Evolutionary conservation across 495 filamentous ascomycete species (phyloP).

Genomic region (Elasticomyces elasticus): DNA sequence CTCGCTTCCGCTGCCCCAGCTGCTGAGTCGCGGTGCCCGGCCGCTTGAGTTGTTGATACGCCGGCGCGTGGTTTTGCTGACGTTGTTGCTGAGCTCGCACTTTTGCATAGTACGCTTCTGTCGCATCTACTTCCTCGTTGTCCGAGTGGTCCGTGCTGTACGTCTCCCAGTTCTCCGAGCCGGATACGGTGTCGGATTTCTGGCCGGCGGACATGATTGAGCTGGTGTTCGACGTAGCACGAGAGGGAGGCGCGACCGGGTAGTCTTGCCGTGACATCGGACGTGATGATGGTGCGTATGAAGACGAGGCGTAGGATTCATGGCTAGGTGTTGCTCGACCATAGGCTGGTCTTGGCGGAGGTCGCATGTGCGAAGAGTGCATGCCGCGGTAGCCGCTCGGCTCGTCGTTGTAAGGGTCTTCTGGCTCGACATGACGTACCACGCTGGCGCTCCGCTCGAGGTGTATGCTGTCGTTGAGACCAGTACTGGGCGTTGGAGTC

Average conservation of each 20-base stretch:
- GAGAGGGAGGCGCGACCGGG: constrained; percentile 18
- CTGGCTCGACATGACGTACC: constrained; percentile 68
- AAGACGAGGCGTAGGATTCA: constrained; percentile 8
- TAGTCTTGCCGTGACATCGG: constrained; percentile 11
- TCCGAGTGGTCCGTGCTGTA: constrained; percentile 62
- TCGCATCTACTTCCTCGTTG: constrained; percentile 45
- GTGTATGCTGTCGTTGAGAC: constrained; percentile 22
- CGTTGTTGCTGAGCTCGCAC: constrained; percentile 35
- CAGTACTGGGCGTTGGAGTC: constrained; percentile 39
- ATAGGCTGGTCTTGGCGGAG: constrained; percentile 36
- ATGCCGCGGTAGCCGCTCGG: constrained; percentile 41
- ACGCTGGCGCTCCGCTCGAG: constrained; percentile 51
- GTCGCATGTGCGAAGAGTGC: constrained; percentile 35
- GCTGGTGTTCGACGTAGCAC: constrained; percentile 20
- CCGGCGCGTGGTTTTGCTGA: constrained; percentile 30
- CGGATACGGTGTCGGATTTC: constrained; percentile 52
- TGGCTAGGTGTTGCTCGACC: constrained; percentile 28
- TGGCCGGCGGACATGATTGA: constrained; percentile 4
- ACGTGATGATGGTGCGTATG: constrained; percentile 3
- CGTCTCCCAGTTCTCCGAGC: constrained; percentile 94
- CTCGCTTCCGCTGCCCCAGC: constrained; percentile 22
- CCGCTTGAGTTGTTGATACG: constrained; percentile 45
- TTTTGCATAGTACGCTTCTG: constrained; percentile 68
- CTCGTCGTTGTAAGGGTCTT: constrained; percentile 78
- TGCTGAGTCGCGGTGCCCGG: constrained; percentile 34